Percentiles rank a stretch among this genome's conserved stretches.
Evolutionary conservation across 768 basidiomycete genomes (phyloP).

Genomic region (Auricularia sp.): DNA sequence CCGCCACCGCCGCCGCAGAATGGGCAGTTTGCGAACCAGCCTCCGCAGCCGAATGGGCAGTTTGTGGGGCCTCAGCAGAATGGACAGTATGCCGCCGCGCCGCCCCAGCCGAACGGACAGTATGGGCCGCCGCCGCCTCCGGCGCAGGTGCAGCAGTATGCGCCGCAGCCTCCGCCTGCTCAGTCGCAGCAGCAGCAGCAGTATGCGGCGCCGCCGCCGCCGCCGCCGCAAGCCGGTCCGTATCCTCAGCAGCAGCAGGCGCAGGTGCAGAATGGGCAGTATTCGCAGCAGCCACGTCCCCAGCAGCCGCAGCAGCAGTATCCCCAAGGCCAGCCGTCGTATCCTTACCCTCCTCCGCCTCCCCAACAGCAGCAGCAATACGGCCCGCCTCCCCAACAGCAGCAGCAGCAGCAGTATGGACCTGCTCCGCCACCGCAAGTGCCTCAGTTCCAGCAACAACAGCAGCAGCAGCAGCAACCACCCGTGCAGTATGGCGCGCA

Average conservation of each 20-base stretch:
- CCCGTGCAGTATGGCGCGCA: neutral
- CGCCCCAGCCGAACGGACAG: neutral
- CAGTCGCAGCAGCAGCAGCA: constrained; percentile 2
- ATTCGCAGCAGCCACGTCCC: constrained; percentile 9
- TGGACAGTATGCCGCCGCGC: neutral
- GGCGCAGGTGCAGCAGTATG: neutral
- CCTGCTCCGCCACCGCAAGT: constrained; percentile 25
- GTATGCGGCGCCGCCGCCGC: constrained; percentile 23
- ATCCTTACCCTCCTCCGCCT: constrained; percentile 4
- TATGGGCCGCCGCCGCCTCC: neutral
- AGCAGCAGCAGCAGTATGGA: neutral
- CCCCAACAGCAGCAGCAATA: constrained; percentile 17
- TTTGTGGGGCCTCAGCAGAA: neutral
- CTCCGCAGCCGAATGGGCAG: neutral
- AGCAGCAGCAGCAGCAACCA: constrained; percentile 9
- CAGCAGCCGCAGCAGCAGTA: constrained; percentile 3
- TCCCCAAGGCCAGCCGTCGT: neutral
- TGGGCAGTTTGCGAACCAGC: neutral
- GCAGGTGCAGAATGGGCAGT: constrained; percentile 7
- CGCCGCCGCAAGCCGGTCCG: constrained; percentile 13
- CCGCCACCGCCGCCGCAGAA: neutral
- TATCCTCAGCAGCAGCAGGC: neutral
- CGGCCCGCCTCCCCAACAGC: constrained; percentile 8
- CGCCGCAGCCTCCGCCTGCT: constrained; percentile 1
- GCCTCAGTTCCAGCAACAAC: constrained; percentile 25